phyloP scores from a whole-genome alignment of 192 early-diverging fungal species.

The Umbelopsis sp. region DNA sequence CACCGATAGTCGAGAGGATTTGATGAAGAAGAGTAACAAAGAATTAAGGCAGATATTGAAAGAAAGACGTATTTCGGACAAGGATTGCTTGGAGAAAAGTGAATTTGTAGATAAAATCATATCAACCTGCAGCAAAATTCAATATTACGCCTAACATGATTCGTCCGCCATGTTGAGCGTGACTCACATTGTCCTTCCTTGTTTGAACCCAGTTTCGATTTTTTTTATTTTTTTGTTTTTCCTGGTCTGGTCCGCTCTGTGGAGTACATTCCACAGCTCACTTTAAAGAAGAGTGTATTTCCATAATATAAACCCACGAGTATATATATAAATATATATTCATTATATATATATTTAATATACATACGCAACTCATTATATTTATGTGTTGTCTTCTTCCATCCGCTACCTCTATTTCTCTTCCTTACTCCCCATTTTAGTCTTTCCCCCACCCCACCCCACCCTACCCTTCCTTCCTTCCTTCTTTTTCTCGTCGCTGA shows the following conservation, averaged over 20 bases:
- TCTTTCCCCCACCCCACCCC: too few relatives aligned
- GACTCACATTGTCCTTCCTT: conserved; percentile 2
- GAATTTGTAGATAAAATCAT: conserved; percentile 52
- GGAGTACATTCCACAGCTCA: background rate
- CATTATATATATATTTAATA: too few relatives aligned
- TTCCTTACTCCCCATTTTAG: too few relatives aligned
- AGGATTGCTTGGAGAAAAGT: conserved; percentile 49
- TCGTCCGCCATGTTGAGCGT: background rate
- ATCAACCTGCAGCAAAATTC: conserved; percentile 35
- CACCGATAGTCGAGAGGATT: conserved; percentile 46
- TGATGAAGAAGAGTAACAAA: conserved; percentile 50
- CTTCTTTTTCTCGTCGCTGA: background rate
- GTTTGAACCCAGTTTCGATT: background rate
- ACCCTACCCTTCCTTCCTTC: background rate
- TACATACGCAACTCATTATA: too few relatives aligned
- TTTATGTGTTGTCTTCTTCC: too few relatives aligned
- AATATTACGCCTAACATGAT: conserved; percentile 32
- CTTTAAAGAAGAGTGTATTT: background rate
- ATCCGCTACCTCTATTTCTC: too few relatives aligned
- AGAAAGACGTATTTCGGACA: conserved; percentile 42
- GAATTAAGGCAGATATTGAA: conserved; percentile 53
- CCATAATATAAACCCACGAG: too few relatives aligned
- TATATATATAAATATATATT: too few relatives aligned
- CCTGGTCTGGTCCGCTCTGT: too few relatives aligned
- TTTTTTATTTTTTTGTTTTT: conserved; percentile 12